Conservation (phyloP, 352 stramenopile genomes). For the Paralagenidium karlingii region DNA sequence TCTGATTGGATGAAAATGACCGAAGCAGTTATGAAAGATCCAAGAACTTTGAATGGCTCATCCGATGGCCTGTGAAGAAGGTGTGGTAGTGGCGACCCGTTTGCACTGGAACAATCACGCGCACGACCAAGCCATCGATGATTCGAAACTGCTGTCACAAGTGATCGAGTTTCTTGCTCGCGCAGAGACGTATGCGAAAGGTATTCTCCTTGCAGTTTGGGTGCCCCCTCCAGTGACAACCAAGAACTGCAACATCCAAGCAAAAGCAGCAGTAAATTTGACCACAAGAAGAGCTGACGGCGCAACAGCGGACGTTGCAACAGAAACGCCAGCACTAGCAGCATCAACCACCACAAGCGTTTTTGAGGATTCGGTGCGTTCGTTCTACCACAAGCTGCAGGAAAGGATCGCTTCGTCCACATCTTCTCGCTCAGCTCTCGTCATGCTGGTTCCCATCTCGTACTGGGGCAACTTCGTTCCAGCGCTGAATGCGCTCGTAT, state of each 20-base stretch:
- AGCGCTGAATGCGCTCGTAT: conserved; percentile 89
- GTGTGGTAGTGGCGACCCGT: conserved; percentile 40
- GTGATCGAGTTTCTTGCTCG: conserved; percentile 32
- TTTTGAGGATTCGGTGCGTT: conserved; percentile 26
- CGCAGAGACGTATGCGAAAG: conserved; percentile 28
- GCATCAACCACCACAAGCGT: background rate
- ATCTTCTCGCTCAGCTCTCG: conserved; percentile 1
- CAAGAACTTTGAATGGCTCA: no score
- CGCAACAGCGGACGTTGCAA: background rate
- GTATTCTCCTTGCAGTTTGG: conserved; percentile 42
- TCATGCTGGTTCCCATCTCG: conserved; percentile 83
- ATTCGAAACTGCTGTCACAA: conserved; percentile 26
- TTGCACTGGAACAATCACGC: conserved; percentile 63
- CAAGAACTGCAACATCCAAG: background rate
- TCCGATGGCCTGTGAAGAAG: no score
- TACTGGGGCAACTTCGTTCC: conserved; percentile 93
- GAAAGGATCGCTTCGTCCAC: conserved; percentile 2
- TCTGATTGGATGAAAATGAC: no score
- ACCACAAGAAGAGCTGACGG: background rate
- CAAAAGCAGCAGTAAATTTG: background rate
- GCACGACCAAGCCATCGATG: conserved; percentile 22
- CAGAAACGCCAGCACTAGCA: background rate
- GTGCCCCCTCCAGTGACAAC: conserved; percentile 6
- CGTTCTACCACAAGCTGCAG: conserved; percentile 24
- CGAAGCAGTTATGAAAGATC: no score